These are phyloP conservation scores for Globisporangium camurandrum DNA, from an alignment of 352 stramenopile genomes.

Conservation along the genomic window DNA sequence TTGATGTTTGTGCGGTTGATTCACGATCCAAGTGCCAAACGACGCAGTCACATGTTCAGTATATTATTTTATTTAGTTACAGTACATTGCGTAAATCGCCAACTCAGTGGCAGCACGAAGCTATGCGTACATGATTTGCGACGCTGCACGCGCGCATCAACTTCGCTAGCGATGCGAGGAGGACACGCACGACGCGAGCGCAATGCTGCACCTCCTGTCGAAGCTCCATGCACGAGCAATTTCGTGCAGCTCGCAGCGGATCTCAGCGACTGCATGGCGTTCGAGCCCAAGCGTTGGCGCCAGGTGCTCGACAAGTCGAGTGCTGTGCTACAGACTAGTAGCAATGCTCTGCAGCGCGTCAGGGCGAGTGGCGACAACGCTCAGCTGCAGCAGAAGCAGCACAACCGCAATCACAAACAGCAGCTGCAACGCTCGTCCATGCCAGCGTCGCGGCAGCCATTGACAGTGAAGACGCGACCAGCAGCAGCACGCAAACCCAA, in stretches of 20 bases:
- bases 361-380: too few relatives aligned
- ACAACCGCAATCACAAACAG: not conserved
- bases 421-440: not conserved
- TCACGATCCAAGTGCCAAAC: not conserved
- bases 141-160: not conserved
- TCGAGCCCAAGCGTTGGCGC: constrained; percentile 52
- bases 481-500: not conserved
- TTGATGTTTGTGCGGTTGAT: too few relatives aligned
- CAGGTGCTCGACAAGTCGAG: constrained; percentile 34
- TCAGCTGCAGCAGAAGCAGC: too few relatives aligned
- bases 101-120: too few relatives aligned
- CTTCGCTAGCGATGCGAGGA: not conserved
- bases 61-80: too few relatives aligned
- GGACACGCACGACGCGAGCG: not conserved
- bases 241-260: constrained; percentile 42
- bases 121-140: too few relatives aligned
- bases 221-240: too few relatives aligned
- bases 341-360: not conserved
- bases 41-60: not conserved
- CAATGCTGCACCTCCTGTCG: not conserved
- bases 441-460: not conserved
- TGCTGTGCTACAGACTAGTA: constrained; percentile 10
- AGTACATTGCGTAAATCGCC: too few relatives aligned
- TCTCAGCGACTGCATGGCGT: constrained; percentile 38
- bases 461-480: not conserved